Conservation (phyloP, 345 rosid genomes). For the Cardamine chenopodiifolia region DNA sequence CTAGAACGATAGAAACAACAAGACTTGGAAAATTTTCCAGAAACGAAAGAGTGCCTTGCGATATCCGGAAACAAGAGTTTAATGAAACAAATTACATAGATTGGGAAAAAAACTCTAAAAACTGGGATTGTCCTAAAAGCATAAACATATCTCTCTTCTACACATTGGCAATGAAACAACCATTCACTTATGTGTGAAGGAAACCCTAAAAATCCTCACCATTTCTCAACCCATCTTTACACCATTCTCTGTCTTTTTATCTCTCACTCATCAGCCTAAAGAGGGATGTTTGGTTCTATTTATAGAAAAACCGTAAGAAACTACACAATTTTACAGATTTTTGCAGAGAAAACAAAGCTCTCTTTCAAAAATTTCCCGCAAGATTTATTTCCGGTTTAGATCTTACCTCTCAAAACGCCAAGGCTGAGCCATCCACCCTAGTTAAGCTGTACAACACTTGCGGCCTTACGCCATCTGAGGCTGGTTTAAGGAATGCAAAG, state of each 20-base stretch:
- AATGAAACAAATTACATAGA: conserved; percentile 50
- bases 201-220: conserved; percentile 49
- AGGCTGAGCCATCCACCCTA: conserved; percentile 46
- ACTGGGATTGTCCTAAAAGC: conserved; percentile 42
- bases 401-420: conserved; percentile 51
- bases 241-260: conserved; percentile 44
- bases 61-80: conserved; percentile 16
- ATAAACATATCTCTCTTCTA: conserved; percentile 56
- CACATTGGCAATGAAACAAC: conserved; percentile 41
- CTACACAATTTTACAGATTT: conserved; percentile 72
- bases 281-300: conserved; percentile 48
- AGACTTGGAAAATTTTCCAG: background rate
- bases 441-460: conserved; percentile 44
- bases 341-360: conserved; percentile 53
- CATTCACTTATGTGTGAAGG: conserved; percentile 50
- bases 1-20: background rate
- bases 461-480: conserved; percentile 35
- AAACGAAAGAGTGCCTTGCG: conserved; percentile 30
- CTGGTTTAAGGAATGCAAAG: conserved; percentile 33
- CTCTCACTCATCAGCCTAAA: conserved; percentile 45
- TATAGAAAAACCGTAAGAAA: conserved; percentile 53
- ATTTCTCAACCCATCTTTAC: conserved; percentile 52
- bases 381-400: conserved; percentile 51
- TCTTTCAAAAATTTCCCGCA: conserved; percentile 35
- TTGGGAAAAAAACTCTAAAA: conserved; percentile 41